Evolutionary conservation across 805 yeast genomes (phyloP), one percentile per base, ranked within the genome.

Genomic region (Ogataea parapolymorpha): DNA sequence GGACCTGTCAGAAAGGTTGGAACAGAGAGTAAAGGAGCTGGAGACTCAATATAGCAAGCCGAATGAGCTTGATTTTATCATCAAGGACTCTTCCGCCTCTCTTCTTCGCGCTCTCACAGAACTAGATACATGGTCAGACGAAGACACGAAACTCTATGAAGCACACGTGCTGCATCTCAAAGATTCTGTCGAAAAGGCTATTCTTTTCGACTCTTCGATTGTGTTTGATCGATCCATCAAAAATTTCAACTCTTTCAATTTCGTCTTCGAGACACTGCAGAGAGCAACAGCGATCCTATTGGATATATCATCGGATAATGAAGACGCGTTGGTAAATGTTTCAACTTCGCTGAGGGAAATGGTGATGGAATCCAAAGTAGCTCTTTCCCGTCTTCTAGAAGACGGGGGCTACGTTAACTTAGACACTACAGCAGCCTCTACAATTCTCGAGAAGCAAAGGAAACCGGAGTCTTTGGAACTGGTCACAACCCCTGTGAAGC

Each of bases 131-230:
- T 84, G 90, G 89, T 50, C 66, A 12, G 68, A 65, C 0, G 51
- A 56, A 24, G 77, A 78, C 56, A 62, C 73, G 3, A 39, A 55
- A 2, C 43, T 68, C 0, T 76, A 72, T 41, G 70, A 74, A 12
- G 53, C 62, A 2, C 59, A 68, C 33, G 54, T 79, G 4, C 58
- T 62, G 1, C 54, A 69, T 23, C 57, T 82, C 26, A 71, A 68
- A 25, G 77, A 75, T 17, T 57, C 70, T 0, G 59, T 77, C 3
- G 80, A 80, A 29, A 70, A 66, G 37, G 80, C 80, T 26, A 67
- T 82, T 5, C 58, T 81, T 16, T 70, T 75, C 42, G 72, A 73
- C 46, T 72, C 86, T 1, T 74, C 84, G 0, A 60, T 76, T 5
- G 59, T 78, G 23, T 71, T 75, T 53, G 89, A 81, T 52, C 71